Conservation (phyloP, 202 grass and related monocot genomes). For the Schoenoplectus triqueter region DNA sequence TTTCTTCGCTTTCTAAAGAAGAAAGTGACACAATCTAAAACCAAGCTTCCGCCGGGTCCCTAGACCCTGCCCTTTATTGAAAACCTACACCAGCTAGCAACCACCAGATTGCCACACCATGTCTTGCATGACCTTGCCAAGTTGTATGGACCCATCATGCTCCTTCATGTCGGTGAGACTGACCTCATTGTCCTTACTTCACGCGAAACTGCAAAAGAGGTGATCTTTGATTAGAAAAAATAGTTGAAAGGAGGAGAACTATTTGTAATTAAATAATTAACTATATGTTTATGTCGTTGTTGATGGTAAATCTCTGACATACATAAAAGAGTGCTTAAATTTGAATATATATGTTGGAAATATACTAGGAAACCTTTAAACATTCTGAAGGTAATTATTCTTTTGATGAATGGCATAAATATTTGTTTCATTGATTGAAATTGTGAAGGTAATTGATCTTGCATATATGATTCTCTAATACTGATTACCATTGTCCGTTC, state of each 20-base stretch:
- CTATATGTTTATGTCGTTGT: no score
- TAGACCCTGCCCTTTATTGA: slow-evolving; percentile 31
- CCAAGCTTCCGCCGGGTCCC: slow-evolving; percentile 34
- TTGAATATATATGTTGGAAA: no score
- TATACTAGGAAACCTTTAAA: no score
- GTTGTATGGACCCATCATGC: slow-evolving; percentile 27
- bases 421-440: no score
- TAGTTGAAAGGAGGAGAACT: not conserved
- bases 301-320: no score
- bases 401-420: no score
- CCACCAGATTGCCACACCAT: not conserved
- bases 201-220: slow-evolving; percentile 31
- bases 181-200: slow-evolving; percentile 17
- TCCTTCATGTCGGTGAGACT: slow-evolving; percentile 20
- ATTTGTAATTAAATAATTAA: not conserved
- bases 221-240: not conserved
- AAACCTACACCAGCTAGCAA: slow-evolving; percentile 38
- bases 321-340: no score
- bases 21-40: not conserved
- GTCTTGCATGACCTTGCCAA: not conserved
- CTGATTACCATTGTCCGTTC: not conserved
- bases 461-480: no score
- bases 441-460: no score
- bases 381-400: no score
- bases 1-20: slow-evolving; percentile 36